Conservation (phyloP, 2,329 filamentous ascomycete species). For the Rachicladosporium sp. region DNA sequence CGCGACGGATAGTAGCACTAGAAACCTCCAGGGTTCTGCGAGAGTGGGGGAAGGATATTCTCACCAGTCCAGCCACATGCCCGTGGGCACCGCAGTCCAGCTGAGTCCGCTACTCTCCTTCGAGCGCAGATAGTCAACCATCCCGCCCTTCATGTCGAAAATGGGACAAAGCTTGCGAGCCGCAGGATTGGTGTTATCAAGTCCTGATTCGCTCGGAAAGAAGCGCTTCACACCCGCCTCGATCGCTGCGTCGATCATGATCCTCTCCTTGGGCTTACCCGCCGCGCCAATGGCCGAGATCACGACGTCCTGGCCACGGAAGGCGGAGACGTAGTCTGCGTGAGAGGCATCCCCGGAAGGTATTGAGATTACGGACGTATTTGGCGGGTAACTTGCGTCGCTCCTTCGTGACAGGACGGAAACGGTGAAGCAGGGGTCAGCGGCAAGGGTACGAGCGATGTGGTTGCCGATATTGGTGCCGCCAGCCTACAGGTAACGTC, state of each 20-base stretch:
- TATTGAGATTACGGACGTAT: slow-evolving; percentile 6
- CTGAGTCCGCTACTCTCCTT: slow-evolving; percentile 15
- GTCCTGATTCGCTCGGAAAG: slow-evolving; percentile 31
- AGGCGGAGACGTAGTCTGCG: slow-evolving; percentile 19
- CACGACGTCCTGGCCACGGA: slow-evolving; percentile 27
- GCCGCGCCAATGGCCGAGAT: slow-evolving; percentile 24
- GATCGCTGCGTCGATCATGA: slow-evolving; percentile 28
- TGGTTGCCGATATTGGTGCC: slow-evolving; percentile 10
- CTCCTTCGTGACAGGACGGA: slow-evolving; percentile 8
- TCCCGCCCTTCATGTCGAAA: slow-evolving; percentile 22
- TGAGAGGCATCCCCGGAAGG: slow-evolving; percentile 9
- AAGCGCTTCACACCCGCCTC: slow-evolving; percentile 30
- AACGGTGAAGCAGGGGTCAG: slow-evolving; percentile 6
- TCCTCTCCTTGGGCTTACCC: slow-evolving; percentile 16
- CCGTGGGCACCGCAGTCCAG: slow-evolving; percentile 20
- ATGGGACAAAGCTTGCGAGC: slow-evolving; percentile 19
- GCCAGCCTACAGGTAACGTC: slow-evolving; percentile 5
- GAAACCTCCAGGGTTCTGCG: slow-evolving; percentile 8
- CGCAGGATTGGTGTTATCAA: slow-evolving; percentile 24
- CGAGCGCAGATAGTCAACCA: slow-evolving; percentile 22
- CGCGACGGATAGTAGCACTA: no score
- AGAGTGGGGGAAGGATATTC: slow-evolving; percentile 13
- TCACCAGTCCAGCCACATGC: slow-evolving; percentile 24
- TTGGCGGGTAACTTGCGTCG: slow-evolving; percentile 8
- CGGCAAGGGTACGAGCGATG: slow-evolving; percentile 9